Evolutionary conservation across 2,329 filamentous ascomycete species (phyloP).

Genomic region (Ceratocystis cubensis): DNA sequence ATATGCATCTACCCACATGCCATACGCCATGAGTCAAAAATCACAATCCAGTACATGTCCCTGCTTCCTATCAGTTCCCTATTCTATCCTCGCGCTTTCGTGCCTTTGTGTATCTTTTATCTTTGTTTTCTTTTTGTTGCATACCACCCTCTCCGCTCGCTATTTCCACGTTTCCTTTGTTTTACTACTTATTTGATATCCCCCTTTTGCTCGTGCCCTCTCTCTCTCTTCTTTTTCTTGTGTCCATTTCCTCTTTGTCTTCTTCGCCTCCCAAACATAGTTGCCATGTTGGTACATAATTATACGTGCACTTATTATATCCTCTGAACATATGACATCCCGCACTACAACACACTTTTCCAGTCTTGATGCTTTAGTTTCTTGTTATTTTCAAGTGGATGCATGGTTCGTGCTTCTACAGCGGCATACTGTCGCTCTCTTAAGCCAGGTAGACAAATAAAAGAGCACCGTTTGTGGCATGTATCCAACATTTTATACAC

Average conservation of each 20-base stretch:
- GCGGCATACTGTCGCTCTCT: no score
- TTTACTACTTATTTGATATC: not conserved
- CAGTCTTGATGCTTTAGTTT: not conserved
- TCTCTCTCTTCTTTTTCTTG: not conserved
- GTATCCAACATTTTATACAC: no score
- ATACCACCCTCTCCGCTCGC: no score
- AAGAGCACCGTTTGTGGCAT: no score
- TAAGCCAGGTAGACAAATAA: no score
- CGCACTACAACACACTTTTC: not conserved
- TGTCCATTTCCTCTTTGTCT: not conserved
- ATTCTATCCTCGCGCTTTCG: no score
- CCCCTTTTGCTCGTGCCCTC: not conserved
- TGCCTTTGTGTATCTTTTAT: no score
- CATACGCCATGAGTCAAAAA: not conserved
- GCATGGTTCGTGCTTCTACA: no score
- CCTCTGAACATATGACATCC: not conserved
- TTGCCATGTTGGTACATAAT: not conserved
- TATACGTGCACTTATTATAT: not conserved
- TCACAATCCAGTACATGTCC: no score
- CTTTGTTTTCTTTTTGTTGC: no score
- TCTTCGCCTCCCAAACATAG: not conserved
- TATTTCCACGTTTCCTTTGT: not conserved
- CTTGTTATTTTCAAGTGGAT: not conserved
- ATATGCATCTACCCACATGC: not conserved
- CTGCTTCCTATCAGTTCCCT: no score